Evolutionary conservation across 2,329 filamentous ascomycete species (phyloP).

Genomic region (Domatiomyces globalis): DNA sequence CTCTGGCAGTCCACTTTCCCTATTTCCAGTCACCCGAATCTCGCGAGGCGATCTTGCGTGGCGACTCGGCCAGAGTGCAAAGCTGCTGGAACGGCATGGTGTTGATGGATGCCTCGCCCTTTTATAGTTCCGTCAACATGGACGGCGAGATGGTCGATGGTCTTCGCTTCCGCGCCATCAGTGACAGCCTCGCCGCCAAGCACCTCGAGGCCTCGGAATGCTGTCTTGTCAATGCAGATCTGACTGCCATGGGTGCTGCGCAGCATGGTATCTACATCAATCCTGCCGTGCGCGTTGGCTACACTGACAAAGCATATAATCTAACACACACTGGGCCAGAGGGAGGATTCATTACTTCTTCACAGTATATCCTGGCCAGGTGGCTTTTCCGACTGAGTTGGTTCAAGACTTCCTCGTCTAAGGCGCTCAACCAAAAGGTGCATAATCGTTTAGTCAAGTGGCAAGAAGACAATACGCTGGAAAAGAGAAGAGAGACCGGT

Average conservation of each 20-base stretch:
- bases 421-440: conserved; percentile 22
- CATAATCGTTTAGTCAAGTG: conserved; percentile 29
- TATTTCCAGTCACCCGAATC: conserved; percentile 42
- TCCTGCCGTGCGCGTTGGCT: conserved; percentile 28
- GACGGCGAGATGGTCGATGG: neutral
- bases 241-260: neutral
- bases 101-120: conserved; percentile 37
- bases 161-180: conserved; percentile 49
- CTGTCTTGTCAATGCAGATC: conserved; percentile 43
- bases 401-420: conserved; percentile 21
- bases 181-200: conserved; percentile 42
- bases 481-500: conserved; percentile 31
- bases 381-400: conserved; percentile 45
- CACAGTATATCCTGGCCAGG: conserved; percentile 38
- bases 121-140: conserved; percentile 25
- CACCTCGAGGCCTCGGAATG: conserved; percentile 62
- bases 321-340: conserved; percentile 24
- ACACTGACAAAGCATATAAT: conserved; percentile 25
- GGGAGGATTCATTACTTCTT: conserved; percentile 35
- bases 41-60: conserved; percentile 38
- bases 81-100: conserved; percentile 56
- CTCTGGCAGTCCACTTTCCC: conserved; percentile 53
- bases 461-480: conserved; percentile 14
- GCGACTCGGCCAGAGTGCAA: conserved; percentile 42
- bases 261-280: conserved; percentile 26